Percentiles rank a stretch among this genome's conserved stretches.
phyloP scores from a whole-genome alignment of 306 rosid species.

The Canavalia gladiata region DNA sequence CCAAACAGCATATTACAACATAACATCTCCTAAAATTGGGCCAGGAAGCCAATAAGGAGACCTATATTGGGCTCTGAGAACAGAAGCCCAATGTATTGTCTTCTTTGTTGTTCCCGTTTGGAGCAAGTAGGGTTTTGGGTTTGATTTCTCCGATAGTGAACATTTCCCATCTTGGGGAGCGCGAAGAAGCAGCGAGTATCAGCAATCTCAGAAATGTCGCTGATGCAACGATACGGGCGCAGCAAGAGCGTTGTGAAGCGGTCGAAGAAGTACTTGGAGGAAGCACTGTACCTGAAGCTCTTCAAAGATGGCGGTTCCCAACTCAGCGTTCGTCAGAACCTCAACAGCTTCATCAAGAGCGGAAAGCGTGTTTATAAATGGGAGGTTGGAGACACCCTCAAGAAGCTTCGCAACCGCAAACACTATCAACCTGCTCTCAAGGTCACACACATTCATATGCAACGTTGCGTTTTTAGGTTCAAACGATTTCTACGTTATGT shows the following conservation, averaged over 20 bases:
- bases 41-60: background rate
- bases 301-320: constrained; percentile 82
- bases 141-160: background rate
- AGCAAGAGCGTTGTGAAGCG: constrained; percentile 74
- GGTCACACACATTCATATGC: constrained; percentile 47
- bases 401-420: constrained; percentile 82
- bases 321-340: constrained; percentile 67
- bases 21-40: background rate
- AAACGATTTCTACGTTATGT: background rate
- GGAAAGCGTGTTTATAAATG: constrained; percentile 89
- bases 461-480: background rate
- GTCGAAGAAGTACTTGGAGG: constrained; percentile 77
- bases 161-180: background rate
- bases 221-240: constrained; percentile 63
- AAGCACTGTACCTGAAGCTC: constrained; percentile 75
- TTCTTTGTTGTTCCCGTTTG: background rate
- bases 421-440: constrained; percentile 85
- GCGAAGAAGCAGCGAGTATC: background rate
- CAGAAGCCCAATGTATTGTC: background rate
- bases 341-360: constrained; percentile 73
- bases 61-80: background rate
- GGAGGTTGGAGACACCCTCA: constrained; percentile 89
- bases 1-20: too few species aligned
- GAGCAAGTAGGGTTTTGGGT: constrained; percentile 54
- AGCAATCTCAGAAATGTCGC: constrained; percentile 59